Base-by-base conservation (phyloP, 2,329 filamentous ascomycete genomes). In the Fragosphaeria purpurea region DNA sequence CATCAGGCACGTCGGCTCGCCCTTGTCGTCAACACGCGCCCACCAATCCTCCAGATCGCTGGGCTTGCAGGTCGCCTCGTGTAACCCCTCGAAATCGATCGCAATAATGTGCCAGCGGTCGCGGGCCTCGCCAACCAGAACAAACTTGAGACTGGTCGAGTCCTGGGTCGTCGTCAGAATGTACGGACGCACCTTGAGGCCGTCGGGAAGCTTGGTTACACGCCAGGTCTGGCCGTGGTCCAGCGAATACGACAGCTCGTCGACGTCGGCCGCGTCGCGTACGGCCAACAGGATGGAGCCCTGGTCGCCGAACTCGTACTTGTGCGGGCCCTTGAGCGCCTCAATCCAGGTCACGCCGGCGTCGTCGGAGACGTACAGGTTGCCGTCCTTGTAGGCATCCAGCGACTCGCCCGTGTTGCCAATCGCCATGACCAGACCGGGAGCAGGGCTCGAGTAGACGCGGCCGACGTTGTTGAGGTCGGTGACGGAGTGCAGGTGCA, bases 221-320 rank as follows among this genome's bases (percentile, higher is more conserved):
- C 84, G 71, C 93, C 94, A 98, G 3, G 79, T 79, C 61, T 88
- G 82, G 46, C 94, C 94, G 62, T 97, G 89, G 63, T 98, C 81
- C 32, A 96, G 71, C 1, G 93, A 97, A 66, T 91, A 98, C 39
- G 68, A 73, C 46, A 84, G 65, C 56, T 82, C 74, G 37, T 69
- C 67, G 9, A 84, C 72, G 51, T 82, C 69, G 39, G 80, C 69
- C 1, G 84, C 87, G 59, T 95, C 87, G 55, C 79, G 76, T 39
- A 97, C 74, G 4, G 93, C 93, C 34, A 97, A 76, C 34, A 98
- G 72, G 22, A 98, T 79, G 12, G 89, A 89, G 1, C 93, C 93
- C 57, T 94, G 85, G 59, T 96, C 91, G 48, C 93, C 93, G 64
- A 97, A 94, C 62, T 96, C 90, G 66, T 95, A 98, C 65, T 94